phyloP scores from a whole-genome alignment of 2,329 filamentous ascomycete genomes.

The Penicillium vulpinum region DNA sequence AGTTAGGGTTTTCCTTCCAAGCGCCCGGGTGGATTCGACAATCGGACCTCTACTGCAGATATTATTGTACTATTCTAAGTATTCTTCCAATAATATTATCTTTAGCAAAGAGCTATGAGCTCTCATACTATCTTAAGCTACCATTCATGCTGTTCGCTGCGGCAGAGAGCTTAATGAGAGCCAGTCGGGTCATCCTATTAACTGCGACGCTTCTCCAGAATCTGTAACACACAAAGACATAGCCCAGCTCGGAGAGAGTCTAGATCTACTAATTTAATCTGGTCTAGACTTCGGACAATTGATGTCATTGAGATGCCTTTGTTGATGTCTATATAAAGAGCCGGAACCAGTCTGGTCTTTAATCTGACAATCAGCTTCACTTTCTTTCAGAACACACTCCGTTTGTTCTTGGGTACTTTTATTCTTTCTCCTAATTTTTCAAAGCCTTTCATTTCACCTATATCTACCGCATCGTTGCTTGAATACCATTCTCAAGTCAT shows the following conservation, averaged over 20 bases:
- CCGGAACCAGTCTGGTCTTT: conserved; percentile 1
- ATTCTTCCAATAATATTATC: background rate
- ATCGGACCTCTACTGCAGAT: background rate
- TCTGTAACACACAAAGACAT: conserved; percentile 10
- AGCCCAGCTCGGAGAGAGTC: conserved; percentile 4
- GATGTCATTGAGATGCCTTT: conserved; percentile 4
- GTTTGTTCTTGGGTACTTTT: conserved; percentile 1
- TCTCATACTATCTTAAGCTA: background rate
- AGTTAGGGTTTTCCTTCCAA: conserved; percentile 18
- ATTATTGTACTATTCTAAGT: background rate
- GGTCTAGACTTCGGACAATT: conserved; percentile 15
- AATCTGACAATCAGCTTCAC: conserved; percentile 8
- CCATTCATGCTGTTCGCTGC: background rate
- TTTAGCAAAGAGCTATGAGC: background rate
- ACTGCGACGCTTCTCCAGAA: background rate
- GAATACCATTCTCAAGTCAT: background rate
- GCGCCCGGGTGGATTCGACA: conserved; percentile 29
- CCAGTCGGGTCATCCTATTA: background rate
- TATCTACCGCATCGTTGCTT: background rate
- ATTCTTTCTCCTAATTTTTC: background rate
- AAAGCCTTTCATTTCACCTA: background rate
- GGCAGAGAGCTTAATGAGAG: background rate
- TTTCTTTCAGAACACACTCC: conserved; percentile 3
- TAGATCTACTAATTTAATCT: conserved; percentile 16
- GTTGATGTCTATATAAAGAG: conserved; percentile 10